A percentile compares a stretch with the other conserved stretches of the same genome.
These are phyloP conservation scores for Odonthalia washingtoniensis DNA, from an alignment of 31 red algal genomes.

Conservation along the genomic window DNA sequence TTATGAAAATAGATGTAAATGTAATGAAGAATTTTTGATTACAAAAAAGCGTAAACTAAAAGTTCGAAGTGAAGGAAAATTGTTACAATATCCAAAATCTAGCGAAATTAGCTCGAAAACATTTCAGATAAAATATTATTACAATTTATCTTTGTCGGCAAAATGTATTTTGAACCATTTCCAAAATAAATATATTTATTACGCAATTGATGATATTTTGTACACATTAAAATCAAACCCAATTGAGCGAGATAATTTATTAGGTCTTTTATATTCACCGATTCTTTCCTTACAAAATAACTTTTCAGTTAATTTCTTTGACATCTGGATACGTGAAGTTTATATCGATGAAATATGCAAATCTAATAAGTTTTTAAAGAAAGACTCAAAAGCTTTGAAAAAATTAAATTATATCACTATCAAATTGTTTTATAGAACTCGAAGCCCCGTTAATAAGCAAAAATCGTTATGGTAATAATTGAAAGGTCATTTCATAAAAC, in stretches of 20 bases:
- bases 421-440: background rate
- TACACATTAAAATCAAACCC: too few species aligned
- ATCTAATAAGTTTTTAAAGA: slow-evolving; percentile 3
- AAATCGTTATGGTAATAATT: background rate
- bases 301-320: slow-evolving; percentile 20
- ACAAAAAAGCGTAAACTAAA: slow-evolving; percentile 10
- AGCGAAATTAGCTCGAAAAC: background rate
- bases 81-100: background rate
- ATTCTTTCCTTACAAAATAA: background rate
- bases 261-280: too few species aligned
- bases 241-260: too few species aligned
- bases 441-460: background rate
- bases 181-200: too few species aligned
- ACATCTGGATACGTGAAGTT: background rate
- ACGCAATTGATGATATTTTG: too few species aligned
- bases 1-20: slow-evolving; percentile 11
- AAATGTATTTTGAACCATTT: background rate
- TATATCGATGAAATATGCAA: background rate
- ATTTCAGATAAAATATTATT: slow-evolving; percentile 1
- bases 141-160: background rate
- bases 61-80: slow-evolving; percentile 18
- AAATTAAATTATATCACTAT: background rate
- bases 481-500: background rate
- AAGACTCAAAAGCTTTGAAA: background rate
- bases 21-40: slow-evolving; percentile 15